Evolutionary conservation across 1,284 basidiomycete genomes (phyloP).

Genomic region (Leucoagaricus sp.): DNA sequence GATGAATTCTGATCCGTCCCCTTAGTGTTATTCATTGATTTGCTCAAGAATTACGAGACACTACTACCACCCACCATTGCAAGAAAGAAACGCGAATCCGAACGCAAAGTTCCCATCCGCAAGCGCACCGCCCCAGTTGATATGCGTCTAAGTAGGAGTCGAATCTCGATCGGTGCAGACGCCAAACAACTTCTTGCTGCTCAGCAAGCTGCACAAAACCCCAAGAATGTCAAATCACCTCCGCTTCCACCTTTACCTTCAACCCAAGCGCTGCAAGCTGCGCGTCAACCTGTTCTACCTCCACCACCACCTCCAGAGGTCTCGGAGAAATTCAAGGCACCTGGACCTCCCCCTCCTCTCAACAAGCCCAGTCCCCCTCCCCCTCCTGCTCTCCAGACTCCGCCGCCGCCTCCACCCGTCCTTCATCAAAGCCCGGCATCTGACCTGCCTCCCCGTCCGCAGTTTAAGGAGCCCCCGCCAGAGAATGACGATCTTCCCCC

Average conservation of each 20-base stretch:
- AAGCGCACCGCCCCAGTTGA: slow-evolving; percentile 90
- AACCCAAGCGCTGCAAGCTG: slow-evolving; percentile 20
- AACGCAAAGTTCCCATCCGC: slow-evolving; percentile 76
- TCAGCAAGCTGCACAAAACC: slow-evolving; percentile 64
- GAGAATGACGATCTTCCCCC: slow-evolving; percentile 38
- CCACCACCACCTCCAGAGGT: slow-evolving; percentile 30
- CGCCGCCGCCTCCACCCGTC: slow-evolving; percentile 33
- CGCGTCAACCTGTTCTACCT: slow-evolving; percentile 19
- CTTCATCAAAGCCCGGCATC: slow-evolving; percentile 7
- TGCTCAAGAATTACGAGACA: slow-evolving; percentile 74
- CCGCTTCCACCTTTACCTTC: slow-evolving; percentile 36
- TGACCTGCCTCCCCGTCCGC: slow-evolving; percentile 18
- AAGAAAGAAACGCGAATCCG: slow-evolving; percentile 84
- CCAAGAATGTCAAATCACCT: slow-evolving; percentile 41
- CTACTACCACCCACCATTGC: slow-evolving; percentile 82
- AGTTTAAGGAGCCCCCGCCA: slow-evolving; percentile 31
- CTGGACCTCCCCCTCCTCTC: slow-evolving; percentile 24
- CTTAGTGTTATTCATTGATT: slow-evolving; percentile 79
- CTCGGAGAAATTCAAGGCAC: slow-evolving; percentile 20
- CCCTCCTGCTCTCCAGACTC: slow-evolving; percentile 25
- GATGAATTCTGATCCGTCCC: neutral
- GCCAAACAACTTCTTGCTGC: slow-evolving; percentile 80
- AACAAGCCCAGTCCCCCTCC: slow-evolving; percentile 17
- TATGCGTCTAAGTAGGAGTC: slow-evolving; percentile 77
- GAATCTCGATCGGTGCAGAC: slow-evolving; percentile 74